Evolutionary conservation across 78 protist genomes (phyloP), one percentile per base, ranked within the genome.

Genomic region (Thecamonas trahens): DNA sequence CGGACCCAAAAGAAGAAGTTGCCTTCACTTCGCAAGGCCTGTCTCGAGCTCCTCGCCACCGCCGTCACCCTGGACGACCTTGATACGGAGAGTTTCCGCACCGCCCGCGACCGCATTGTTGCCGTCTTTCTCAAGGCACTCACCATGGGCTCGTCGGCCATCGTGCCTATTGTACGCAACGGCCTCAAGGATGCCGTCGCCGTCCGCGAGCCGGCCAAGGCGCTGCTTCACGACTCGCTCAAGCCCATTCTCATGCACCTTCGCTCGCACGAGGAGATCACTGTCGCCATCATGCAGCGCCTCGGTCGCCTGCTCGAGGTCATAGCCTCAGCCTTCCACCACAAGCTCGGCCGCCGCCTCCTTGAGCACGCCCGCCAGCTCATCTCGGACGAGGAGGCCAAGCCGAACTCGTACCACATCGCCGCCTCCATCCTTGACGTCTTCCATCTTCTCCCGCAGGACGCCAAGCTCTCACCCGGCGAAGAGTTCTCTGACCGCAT

Each of bases 371-470:
- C 44, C 42, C 14, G 62, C 58, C 29, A 45, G 45, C 72, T 3
- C 52, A 7, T 39, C 17, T 39, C 7, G 44, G 3, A 26, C 0
- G 40, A 53, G 3, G 37, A 5, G 28, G 31, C 29, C 11, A 38
- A 4, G 49, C 1, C 9, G 82, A 74, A 5, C 86, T 76, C 47
- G 72, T 77, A n/a, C 28, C 24, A 39, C 38, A 79, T 90, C 47
- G 61, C 85, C 57, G 87, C 82, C 3, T 74, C 88, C 39, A 86
- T 93, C 40, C 64, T 93, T 34, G 87, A 78, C 31, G 72, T 88
- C 32, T 93, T 90, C 74, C 91, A 84, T 76, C 70, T 88, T 6
- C 81, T 90, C 3, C 94, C 95, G 34, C 85, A 86, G 9, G 86
- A 81, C 2, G 67, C 82, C 68, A 9, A 18, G 20, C 47, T 42